Base-by-base conservation (phyloP, 2,329 filamentous ascomycete species). In the Parascedosporium putredinis region DNA sequence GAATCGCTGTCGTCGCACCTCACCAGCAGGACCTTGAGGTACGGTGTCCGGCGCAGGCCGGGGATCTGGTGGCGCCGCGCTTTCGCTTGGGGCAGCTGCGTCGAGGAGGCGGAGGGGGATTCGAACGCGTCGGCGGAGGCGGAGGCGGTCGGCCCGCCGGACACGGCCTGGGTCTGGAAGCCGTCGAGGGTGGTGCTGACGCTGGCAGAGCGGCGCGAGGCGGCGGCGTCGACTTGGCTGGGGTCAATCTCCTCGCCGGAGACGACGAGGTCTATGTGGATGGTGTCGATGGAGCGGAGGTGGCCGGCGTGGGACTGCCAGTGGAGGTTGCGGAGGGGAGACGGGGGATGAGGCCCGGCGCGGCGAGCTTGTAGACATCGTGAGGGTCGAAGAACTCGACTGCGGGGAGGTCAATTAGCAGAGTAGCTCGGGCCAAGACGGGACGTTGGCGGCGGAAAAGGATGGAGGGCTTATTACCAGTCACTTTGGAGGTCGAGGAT, bases 361-460 rank as follows among this genome's bases (percentile, higher is more conserved):
- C 83, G 40, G 97, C 73, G 48, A 91, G 76, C 52, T 87, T 82
- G 68, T 91, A 97, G 55, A 97, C 78, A 60, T 86, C 84, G 63
- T 88, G 86, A 49, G 93, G 91, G 69, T 98, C 93, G 70, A 86
- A 88, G 70, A 95, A 98, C 74, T 97, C 90, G 71, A 96, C 89
- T 95, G 59, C 34, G 50, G 40, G 47, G 42, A 9, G 9, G 18
- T 45, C 27, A 45, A 23, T 20, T 4, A 20, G 23, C 42, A n/a
- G n/a, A n/a, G n/a, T n/a, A n/a, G n/a, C n/a, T n/a, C n/a, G n/a
- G n/a, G n/a, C n/a, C n/a, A n/a, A n/a, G n/a, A n/a, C n/a, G n/a
- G n/a, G n/a, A n/a, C n/a, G n/a, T n/a, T n/a, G n/a, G n/a, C 22
- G 4, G 3, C 20, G 6, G 23, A 16, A 18, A 12, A 3, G 45